A percentile compares a stretch with the other conserved stretches of the same genome.
Evolutionary conservation across 208 protist species (phyloP).

Genomic region (Acanthamoeba lenticulata): DNA sequence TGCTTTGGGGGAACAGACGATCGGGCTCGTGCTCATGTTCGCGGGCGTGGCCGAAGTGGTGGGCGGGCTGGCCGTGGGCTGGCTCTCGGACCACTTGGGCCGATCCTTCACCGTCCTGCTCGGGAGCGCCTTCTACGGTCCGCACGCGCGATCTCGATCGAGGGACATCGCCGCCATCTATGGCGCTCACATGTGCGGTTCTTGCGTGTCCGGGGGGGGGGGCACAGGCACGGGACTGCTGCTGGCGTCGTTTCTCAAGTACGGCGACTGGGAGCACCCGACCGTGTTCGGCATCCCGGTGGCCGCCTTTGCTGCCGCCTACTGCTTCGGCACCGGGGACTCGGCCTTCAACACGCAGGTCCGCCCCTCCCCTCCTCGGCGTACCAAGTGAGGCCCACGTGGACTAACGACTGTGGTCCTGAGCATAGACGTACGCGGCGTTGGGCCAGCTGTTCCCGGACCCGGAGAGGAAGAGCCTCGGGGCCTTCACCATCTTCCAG

Average conservation of each 20-base stretch:
- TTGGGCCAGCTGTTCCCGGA: conserved; percentile 54
- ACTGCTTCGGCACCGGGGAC: conserved; percentile 63
- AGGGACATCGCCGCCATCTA: too few species aligned
- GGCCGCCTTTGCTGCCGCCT: background rate
- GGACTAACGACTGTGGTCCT: too few species aligned
- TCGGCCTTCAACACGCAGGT: conserved; percentile 65
- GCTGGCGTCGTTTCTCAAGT: background rate
- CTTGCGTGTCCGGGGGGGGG: too few species aligned
- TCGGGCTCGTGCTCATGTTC: conserved; percentile 64
- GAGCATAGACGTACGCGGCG: conserved; percentile 17
- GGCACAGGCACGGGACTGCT: background rate
- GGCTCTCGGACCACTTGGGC: conserved; percentile 63
- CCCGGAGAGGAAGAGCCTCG: background rate
- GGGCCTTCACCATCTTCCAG: conserved; percentile 63
- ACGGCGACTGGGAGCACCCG: background rate
- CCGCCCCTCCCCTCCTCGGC: background rate
- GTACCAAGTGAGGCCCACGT: background rate
- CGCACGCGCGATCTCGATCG: too few species aligned
- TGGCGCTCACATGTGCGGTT: background rate
- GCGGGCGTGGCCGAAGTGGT: conserved; percentile 61
- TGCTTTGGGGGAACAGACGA: background rate
- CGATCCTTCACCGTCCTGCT: conserved; percentile 26
- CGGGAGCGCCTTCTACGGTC: background rate
- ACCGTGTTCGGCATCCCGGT: background rate
- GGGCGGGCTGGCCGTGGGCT: conserved; percentile 14